Evolutionary conservation across 352 stramenopile genomes (phyloP).

Genomic region (Globisporangium polare): DNA sequence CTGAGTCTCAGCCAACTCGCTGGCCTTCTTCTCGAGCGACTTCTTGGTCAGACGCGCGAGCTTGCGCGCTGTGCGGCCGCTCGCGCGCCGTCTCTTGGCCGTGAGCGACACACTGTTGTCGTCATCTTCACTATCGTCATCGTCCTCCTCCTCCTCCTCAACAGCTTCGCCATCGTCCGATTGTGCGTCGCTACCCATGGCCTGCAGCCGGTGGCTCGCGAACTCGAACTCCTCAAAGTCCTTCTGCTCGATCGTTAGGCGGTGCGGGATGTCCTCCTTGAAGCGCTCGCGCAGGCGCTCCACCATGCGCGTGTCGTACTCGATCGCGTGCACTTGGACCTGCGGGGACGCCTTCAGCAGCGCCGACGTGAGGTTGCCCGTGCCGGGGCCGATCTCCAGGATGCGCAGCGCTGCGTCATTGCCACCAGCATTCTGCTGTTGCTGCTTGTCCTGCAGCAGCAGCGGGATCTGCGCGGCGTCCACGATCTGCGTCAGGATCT

Average conservation of each 20-base stretch:
- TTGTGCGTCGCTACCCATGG: background rate
- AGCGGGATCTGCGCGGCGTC: constrained; percentile 44
- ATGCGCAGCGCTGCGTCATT: constrained; percentile 32
- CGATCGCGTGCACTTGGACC: constrained; percentile 61
- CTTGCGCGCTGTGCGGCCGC: constrained; percentile 8
- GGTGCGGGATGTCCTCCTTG: constrained; percentile 17
- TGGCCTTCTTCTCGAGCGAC: constrained; percentile 1
- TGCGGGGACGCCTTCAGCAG: constrained; percentile 43
- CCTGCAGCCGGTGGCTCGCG: constrained; percentile 11
- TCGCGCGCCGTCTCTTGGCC: constrained; percentile 11
- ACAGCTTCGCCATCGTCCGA: background rate
- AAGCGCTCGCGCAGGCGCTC: constrained; percentile 64
- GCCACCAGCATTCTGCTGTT: background rate
- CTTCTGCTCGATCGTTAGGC: constrained; percentile 32
- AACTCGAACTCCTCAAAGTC: constrained; percentile 48
- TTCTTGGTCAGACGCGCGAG: constrained; percentile 11
- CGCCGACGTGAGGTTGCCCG: constrained; percentile 82
- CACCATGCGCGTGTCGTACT: constrained; percentile 80
- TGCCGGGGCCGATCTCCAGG: constrained; percentile 82
- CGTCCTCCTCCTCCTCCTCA: background rate
- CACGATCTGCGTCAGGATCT: constrained; percentile 62
- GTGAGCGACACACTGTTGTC: background rate
- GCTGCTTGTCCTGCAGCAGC: constrained; percentile 22
- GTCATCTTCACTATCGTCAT: background rate
- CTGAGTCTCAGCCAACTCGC: background rate